Evolutionary conservation across 1,284 basidiomycete genomes (phyloP).

Genomic region (Pseudozyma sp.): DNA sequence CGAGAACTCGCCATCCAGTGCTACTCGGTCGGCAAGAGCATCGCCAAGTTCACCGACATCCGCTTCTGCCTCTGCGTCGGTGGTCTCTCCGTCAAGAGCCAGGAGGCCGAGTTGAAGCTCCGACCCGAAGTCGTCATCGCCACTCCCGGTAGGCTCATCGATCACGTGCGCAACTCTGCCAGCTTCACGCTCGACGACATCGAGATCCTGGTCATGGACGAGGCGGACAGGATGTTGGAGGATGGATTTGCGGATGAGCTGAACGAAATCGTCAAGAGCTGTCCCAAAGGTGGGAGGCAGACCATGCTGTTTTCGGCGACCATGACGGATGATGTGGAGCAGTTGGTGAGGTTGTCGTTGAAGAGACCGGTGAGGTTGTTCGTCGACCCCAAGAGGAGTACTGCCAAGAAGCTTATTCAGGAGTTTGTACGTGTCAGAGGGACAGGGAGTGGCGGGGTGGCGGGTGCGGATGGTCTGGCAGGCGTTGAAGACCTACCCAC

Average conservation of each 20-base stretch:
- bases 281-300: constrained; percentile 74
- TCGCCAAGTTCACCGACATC: constrained; percentile 88
- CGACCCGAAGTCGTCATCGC: constrained; percentile 98
- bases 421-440: constrained; percentile 76
- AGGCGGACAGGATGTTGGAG: constrained; percentile 98
- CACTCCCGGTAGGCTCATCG: constrained; percentile 96
- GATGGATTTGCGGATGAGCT: constrained; percentile 96
- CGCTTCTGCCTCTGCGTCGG: constrained; percentile 97
- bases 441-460: constrained; percentile 29
- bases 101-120: constrained; percentile 92
- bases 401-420: constrained; percentile 88
- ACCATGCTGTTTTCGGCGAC: constrained; percentile 95
- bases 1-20: constrained; percentile 98
- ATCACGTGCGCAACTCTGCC: constrained; percentile 93
- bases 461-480: constrained; percentile 73
- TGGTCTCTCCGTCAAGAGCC: constrained; percentile 90
- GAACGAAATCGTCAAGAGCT: constrained; percentile 91
- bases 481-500: constrained; percentile 84
- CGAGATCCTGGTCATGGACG: constrained; percentile 99
- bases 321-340: constrained; percentile 96
- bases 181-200: constrained; percentile 93
- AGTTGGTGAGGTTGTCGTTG: constrained; percentile 91
- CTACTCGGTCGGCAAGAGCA: constrained; percentile 90
- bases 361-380: constrained; percentile 82
- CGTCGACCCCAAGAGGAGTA: constrained; percentile 90